Evolutionary conservation across 805 yeast species (phyloP).

Genomic region (Candida quercuum): DNA sequence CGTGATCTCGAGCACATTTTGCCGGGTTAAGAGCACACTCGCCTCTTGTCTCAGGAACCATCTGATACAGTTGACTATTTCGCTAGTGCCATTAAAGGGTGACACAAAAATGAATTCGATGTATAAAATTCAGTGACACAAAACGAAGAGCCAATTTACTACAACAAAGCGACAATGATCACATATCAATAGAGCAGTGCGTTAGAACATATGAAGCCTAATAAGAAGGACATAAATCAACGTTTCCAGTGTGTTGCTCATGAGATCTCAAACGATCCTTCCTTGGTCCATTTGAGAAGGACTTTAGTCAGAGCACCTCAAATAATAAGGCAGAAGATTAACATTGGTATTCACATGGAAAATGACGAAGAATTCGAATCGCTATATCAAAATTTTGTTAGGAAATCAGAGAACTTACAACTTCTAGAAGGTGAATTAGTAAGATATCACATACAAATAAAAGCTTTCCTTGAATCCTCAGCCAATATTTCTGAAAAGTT

Average conservation of each 20-base stretch:
- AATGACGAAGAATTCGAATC: slow-evolving; percentile 38
- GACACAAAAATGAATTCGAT: slow-evolving; percentile 1
- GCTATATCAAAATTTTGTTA: slow-evolving; percentile 2
- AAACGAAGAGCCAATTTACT: neutral
- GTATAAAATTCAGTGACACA: neutral
- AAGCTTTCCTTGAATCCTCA: slow-evolving; percentile 6
- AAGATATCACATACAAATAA: slow-evolving; percentile 2
- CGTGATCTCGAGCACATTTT: too few relatives aligned
- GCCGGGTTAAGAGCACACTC: too few relatives aligned
- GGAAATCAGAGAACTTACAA: slow-evolving; percentile 2
- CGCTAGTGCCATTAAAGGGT: too few relatives aligned
- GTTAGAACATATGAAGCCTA: too few relatives aligned
- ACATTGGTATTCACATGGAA: slow-evolving; percentile 56
- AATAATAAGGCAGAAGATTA: slow-evolving; percentile 76
- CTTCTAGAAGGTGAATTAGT: slow-evolving; percentile 13
- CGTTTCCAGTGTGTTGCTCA: slow-evolving; percentile 22
- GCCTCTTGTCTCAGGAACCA: too few relatives aligned
- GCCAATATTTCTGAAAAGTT: slow-evolving; percentile 5
- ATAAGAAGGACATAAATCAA: slow-evolving; percentile 6
- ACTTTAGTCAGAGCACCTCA: slow-evolving; percentile 87
- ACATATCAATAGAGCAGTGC: too few relatives aligned
- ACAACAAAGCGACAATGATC: neutral
- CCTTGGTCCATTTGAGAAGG: slow-evolving; percentile 46
- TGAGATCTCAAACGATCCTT: slow-evolving; percentile 20
- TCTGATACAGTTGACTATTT: too few relatives aligned